Evolutionary conservation across 257 asterid species (phyloP), one percentile per base, ranked within the genome.

Genomic region (Solanum chiquidenum): DNA sequence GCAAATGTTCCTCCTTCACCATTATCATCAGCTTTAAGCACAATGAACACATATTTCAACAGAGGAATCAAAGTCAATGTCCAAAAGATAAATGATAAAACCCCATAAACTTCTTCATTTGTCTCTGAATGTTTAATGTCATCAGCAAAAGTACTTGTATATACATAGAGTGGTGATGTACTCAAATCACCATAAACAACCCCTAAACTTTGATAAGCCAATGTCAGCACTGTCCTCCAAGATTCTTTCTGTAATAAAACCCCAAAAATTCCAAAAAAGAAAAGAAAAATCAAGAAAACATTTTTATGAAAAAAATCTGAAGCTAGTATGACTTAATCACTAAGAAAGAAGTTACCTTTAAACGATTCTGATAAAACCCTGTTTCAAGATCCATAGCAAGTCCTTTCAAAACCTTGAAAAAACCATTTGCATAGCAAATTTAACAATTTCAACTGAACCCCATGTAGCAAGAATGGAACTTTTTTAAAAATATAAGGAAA

Each of bases 1-100:
- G 98, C 98, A 94, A 96, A 96, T 85, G 98, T 96, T 86, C 98
- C 98, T n/a, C 98, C 98, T 93, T 95, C 98, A 27, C 98, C 98
- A 84, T 96, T 94, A 90, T 96, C 98, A 94, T 96, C 98, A 87
- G 98, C 98, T 84, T 91, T 96, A 66, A 96, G 92, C 85, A 96
- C 98, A 89, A 96, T 95, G 88, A 93, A 96, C 44, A 96, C 98
- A 92, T 96, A 96, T 86, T 96, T 96, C 42, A 96, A 86, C 1
- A 95, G 90, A 85, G 98, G 98, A 52, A 96, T 91, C 87, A 96
- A 91, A 9, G 98, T 96, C 80, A 96, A 87, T 64, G 98, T 96
- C 98, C 98, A 96, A 80, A 96, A 96, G 9, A 96, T 90, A 75
- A 95, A 93, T 72, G 98, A 96, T 18, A 96, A 86, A 71, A 95